These are phyloP conservation scores for Termitomyces bulborhizus DNA, from an alignment of 768 basidiomycete genomes.

Conservation along the genomic window DNA sequence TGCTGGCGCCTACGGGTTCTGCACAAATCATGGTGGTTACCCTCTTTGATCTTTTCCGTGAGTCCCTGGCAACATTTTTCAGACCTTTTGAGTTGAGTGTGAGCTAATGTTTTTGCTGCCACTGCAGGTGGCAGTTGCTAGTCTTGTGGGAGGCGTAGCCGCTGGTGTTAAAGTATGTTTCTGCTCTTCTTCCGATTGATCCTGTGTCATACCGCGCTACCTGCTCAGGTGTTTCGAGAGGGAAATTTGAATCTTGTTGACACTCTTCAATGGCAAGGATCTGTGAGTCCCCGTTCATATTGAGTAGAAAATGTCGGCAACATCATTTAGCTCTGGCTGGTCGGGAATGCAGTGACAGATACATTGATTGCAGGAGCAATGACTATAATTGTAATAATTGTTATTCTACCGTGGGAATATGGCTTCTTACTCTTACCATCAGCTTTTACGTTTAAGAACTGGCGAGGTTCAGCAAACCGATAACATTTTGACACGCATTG, in stretches of 20 bases:
- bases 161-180: conserved; percentile 2
- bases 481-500: neutral
- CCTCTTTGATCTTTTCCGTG: neutral
- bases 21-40: neutral
- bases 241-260: neutral
- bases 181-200: no score
- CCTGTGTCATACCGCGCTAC: neutral
- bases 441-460: neutral
- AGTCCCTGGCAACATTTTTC: neutral
- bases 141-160: conserved; percentile 5
- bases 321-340: neutral
- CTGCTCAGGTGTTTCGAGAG: neutral
- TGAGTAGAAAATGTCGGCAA: neutral
- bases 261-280: conserved; percentile 6
- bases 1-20: neutral
- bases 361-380: neutral
- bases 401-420: neutral
- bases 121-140: neutral
- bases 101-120: neutral
- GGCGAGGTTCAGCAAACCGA: neutral
- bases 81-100: no score
- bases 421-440: neutral
- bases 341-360: neutral
- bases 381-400: neutral
- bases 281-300: neutral